phyloP scores from a whole-genome alignment of 306 rosid genomes.

The Quercus suber region DNA sequence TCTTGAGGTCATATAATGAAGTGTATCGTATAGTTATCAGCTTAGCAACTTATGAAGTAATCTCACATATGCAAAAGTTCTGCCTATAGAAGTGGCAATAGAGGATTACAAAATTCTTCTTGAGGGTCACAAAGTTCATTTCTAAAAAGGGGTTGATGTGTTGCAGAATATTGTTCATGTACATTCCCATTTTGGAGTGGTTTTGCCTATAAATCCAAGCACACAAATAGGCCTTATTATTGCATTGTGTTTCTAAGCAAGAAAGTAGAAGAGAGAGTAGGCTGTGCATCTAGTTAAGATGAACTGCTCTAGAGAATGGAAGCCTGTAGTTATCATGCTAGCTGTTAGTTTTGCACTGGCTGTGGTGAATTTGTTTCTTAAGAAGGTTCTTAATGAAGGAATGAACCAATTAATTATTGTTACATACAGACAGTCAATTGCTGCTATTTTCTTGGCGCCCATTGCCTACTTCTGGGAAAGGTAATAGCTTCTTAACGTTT shows the following conservation, averaged over 20 bases:
- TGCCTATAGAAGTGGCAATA: not conserved
- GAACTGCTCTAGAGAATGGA: slow-evolving; percentile 41
- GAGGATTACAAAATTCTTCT: not conserved
- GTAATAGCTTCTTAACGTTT: slow-evolving; percentile 22
- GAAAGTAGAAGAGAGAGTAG: not conserved
- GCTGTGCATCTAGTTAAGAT: slow-evolving; percentile 21
- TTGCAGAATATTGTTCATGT: slow-evolving; percentile 29
- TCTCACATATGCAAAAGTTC: slow-evolving; percentile 20
- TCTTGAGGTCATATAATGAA: slow-evolving; percentile 14
- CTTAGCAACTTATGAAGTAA: slow-evolving; percentile 14
- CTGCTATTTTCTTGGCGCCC: slow-evolving; percentile 64
- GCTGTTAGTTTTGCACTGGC: slow-evolving; percentile 60
- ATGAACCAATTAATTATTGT: slow-evolving; percentile 46
- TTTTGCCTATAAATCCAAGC: slow-evolving; percentile 29
- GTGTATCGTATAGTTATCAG: slow-evolving; percentile 13
- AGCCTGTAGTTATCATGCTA: slow-evolving; percentile 53
- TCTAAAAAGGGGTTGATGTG: slow-evolving; percentile 23
- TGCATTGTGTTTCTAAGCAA: slow-evolving; percentile 17
- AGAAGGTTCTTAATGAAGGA: slow-evolving; percentile 67
- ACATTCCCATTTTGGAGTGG: slow-evolving; percentile 13
- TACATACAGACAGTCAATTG: slow-evolving; percentile 59
- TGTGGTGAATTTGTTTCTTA: slow-evolving; percentile 64
- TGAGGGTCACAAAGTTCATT: slow-evolving; percentile 1
- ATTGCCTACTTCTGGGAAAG: slow-evolving; percentile 68
- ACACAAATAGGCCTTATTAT: not conserved